phyloP scores from a whole-genome alignment of 2,329 filamentous ascomycete genomes.

The Xylariaceae sp. region DNA sequence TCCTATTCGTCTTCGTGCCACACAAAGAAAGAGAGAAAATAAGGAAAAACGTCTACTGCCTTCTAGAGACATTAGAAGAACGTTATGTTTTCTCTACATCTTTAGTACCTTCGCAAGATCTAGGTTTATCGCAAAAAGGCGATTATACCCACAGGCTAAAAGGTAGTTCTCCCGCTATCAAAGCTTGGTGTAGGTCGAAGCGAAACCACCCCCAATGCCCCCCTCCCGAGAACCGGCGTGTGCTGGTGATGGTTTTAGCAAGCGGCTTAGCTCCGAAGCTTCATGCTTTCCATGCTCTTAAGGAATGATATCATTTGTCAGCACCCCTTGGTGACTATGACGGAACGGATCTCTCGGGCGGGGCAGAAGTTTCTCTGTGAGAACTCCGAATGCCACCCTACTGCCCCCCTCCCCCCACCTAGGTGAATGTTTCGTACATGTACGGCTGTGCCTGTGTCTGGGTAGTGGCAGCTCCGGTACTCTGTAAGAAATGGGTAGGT shows the following conservation, averaged over 20 bases:
- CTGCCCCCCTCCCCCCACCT: slow-evolving; percentile 1
- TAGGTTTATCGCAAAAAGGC: background rate
- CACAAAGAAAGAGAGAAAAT: too few species aligned
- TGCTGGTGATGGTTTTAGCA: background rate
- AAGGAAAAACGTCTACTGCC: too few species aligned
- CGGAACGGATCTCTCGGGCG: slow-evolving; percentile 33
- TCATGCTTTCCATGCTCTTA: slow-evolving; percentile 13
- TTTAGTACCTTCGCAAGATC: too few species aligned
- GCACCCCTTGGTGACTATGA: slow-evolving; percentile 33
- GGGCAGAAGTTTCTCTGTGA: slow-evolving; percentile 24
- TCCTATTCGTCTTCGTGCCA: too few species aligned
- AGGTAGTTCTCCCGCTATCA: too few species aligned
- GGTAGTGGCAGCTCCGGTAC: background rate
- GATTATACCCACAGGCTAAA: too few species aligned
- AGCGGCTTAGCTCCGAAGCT: slow-evolving; percentile 25
- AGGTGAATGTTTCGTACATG: background rate
- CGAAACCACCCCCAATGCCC: too few species aligned
- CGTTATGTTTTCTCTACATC: too few species aligned
- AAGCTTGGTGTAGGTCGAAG: too few species aligned
- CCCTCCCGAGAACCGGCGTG: slow-evolving; percentile 27
- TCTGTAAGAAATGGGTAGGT: background rate
- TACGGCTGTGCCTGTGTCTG: background rate
- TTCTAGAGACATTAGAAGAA: too few species aligned
- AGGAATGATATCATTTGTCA: slow-evolving; percentile 42
- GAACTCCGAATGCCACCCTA: slow-evolving; percentile 25